Evolutionary conservation across 2,329 filamentous ascomycete genomes (phyloP).

Genomic region (Trichoderma cornu-damae): DNA sequence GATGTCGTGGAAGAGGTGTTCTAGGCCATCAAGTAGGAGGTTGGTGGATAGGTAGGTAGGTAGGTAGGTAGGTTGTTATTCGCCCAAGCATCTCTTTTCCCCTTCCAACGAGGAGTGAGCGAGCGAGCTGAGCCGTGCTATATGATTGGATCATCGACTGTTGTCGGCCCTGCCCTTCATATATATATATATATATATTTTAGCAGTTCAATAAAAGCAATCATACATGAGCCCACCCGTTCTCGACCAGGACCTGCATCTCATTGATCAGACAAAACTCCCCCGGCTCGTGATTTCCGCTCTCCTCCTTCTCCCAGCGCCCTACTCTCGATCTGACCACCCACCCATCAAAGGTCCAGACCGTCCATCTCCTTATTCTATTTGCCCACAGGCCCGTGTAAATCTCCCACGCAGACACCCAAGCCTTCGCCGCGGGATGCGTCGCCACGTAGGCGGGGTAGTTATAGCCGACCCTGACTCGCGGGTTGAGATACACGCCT

Average conservation of each 20-base stretch:
- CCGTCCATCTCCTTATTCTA: slow-evolving; percentile 44
- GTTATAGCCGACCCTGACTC: slow-evolving; percentile 63
- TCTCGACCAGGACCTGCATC: slow-evolving; percentile 54
- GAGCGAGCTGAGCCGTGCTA: too few relatives aligned
- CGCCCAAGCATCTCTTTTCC: too few relatives aligned
- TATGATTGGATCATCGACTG: too few relatives aligned
- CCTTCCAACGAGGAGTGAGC: too few relatives aligned
- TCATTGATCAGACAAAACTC: slow-evolving; percentile 54
- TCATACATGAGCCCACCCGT: slow-evolving; percentile 55
- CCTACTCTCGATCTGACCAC: slow-evolving; percentile 36
- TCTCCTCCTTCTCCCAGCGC: slow-evolving; percentile 35
- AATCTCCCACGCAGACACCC: slow-evolving; percentile 46
- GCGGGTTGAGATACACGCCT: slow-evolving; percentile 65
- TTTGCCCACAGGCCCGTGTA: slow-evolving; percentile 56
- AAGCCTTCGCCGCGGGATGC: slow-evolving; percentile 35
- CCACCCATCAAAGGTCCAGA: slow-evolving; percentile 28
- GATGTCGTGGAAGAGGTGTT: background rate
- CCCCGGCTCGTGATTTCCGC: slow-evolving; percentile 40
- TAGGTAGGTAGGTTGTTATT: background rate
- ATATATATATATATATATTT: background rate
- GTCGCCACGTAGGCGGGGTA: slow-evolving; percentile 47
- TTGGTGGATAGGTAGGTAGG: background rate
- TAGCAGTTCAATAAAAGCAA: background rate
- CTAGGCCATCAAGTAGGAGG: background rate
- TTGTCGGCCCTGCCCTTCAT: background rate